Evolutionary conservation across 768 basidiomycete species (phyloP).

Genomic region (Tubosaeta brunneosetosa): DNA sequence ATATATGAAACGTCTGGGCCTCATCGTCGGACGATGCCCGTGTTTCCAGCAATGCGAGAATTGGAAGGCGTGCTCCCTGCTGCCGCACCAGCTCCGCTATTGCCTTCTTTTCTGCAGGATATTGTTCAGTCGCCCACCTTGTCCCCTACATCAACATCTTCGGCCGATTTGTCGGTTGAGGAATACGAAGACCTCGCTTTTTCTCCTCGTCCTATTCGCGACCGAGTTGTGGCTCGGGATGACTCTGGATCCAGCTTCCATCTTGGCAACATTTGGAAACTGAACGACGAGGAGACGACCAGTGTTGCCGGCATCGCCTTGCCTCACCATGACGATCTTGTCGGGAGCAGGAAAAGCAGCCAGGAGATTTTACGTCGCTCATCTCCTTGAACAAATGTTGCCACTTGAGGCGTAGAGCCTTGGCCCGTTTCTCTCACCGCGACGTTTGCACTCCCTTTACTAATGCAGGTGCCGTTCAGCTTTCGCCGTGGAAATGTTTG

Average conservation of each 20-base stretch:
- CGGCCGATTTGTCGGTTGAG: constrained; percentile 61
- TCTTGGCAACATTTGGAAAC: constrained; percentile 59
- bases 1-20: constrained; percentile 67
- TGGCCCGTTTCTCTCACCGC: neutral
- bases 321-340: constrained; percentile 37
- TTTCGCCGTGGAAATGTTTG: constrained; percentile 18
- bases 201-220: constrained; percentile 25
- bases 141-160: constrained; percentile 61
- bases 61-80: constrained; percentile 18
- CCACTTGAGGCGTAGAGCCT: neutral
- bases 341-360: constrained; percentile 38
- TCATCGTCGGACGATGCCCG: constrained; percentile 39
- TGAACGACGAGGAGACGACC: constrained; percentile 69
- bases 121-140: constrained; percentile 65
- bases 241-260: constrained; percentile 30
- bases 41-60: constrained; percentile 31
- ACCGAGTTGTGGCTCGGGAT: constrained; percentile 22
- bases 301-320: constrained; percentile 48
- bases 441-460: neutral
- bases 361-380: constrained; percentile 33
- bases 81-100: constrained; percentile 45
- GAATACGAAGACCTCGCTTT: constrained; percentile 42
- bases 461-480: constrained; percentile 8
- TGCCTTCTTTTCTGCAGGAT: constrained; percentile 77
- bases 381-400: constrained; percentile 15